Conservation (phyloP, 2,329 filamentous ascomycete species). For the Neofusicoccum sp. region DNA sequence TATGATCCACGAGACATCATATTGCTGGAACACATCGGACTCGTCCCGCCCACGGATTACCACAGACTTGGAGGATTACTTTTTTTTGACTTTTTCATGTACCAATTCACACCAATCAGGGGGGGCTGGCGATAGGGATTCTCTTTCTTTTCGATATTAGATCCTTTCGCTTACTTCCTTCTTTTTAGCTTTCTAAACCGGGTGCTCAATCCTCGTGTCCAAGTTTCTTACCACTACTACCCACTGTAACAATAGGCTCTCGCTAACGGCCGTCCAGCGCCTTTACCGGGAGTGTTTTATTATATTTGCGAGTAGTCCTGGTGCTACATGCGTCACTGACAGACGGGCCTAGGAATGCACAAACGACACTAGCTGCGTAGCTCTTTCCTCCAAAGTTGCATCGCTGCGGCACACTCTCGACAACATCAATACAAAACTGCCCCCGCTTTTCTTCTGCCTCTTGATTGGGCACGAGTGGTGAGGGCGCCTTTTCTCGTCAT, state of each 20-base stretch:
- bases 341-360: too few species aligned
- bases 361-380: not conserved
- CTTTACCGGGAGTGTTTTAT: too few species aligned
- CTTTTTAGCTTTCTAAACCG: not conserved
- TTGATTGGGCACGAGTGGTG: slow-evolving; percentile 7
- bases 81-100: not conserved
- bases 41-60: too few species aligned
- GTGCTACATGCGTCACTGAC: too few species aligned
- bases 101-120: not conserved
- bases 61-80: not conserved
- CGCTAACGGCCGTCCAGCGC: too few species aligned
- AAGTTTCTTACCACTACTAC: not conserved
- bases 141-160: not conserved
- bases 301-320: too few species aligned
- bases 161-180: not conserved
- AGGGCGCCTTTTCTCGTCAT: slow-evolving; percentile 38
- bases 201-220: not conserved
- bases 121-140: not conserved
- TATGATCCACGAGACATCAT: too few species aligned
- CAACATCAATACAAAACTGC: too few species aligned
- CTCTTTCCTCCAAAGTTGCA: not conserved
- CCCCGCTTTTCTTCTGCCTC: too few species aligned
- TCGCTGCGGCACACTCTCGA: slow-evolving; percentile 3
- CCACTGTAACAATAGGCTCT: not conserved
- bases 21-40: too few species aligned